Evolutionary conservation across 2,329 filamentous ascomycete genomes (phyloP), one percentile per base, ranked within the genome.

Genomic region (Colletotrichum higginsianum): DNA sequence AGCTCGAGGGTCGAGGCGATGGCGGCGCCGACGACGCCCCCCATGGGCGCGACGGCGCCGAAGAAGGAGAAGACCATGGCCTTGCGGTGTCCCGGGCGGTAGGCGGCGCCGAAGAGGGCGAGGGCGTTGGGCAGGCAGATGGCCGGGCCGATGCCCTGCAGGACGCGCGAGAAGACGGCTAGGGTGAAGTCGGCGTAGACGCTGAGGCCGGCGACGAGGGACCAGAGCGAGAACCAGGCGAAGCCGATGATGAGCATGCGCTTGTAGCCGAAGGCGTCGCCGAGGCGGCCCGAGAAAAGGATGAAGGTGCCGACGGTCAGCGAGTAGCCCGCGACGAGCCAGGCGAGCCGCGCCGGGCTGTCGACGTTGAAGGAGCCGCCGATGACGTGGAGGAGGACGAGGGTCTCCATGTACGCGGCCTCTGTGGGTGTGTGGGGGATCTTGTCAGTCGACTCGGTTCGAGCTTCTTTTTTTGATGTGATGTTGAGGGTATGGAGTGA

Each of bases 61-160:
- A 88, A 86, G 3, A 87, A 78, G 3, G 82, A 82, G 73, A 93
- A 91, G 0, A 88, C 84, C 80, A 92, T 87, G 58, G 88, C 85
- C 78, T 92, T 92, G 69, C 86, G 84, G 63, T 79, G 82, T 0
- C 90, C 90, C 0, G 87, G 87, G 0, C 83, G 80, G 74, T 91
- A 92, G 0, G 86, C 84, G 0, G 83, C 82, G 2, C 90, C 90
- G 0, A 93, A 79, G 15, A 94, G 83, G 2, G 90, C 91, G 26
- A 93, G 79, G 0, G 84, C 89, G 73, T 92, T 93, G 0, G 92
- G 91, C 30, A 93, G 81, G 13, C 86, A 81, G 44, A 93, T 82
- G 0, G 90, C 90, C 0, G 90, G 88, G 0, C 91, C 92, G 21
- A 91, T 85, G 0, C 89, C 89, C 73, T 89, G 86, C 12, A 89